Evolutionary conservation across 305 asterid genomes (phyloP), one percentile per base, ranked within the genome.

Genomic region (Solanum chacoense): DNA sequence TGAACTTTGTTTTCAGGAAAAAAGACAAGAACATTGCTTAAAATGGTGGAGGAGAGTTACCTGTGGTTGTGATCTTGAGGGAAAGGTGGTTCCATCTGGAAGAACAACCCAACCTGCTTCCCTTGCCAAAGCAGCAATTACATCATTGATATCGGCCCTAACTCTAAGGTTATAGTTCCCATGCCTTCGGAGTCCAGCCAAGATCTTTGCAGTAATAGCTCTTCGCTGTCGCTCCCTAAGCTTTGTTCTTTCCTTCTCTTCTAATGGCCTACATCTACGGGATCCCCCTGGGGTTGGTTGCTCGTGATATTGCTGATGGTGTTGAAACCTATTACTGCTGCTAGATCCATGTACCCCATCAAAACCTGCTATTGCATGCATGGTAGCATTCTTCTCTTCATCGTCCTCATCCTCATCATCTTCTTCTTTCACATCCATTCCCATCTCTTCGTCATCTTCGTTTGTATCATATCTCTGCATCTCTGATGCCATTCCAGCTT

Each of bases 31-130:
- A 31, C 45, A 50, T 11, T 29, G 87, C 87, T 67, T 35, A 88
- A 55, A 80, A 28, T 67, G 78, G 45, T 38, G 90, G 59, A 74
- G 31, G 59, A 79, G 42, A 89, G 76, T 29, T 38, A n/a, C 37
- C 38, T 76, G 87, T 94, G 96, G 98, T 98, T 94, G 99, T 38
- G 95, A 90, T 91, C 93, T 94, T 88, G 99, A 92, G 90, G 98
- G 99, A 87, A 93, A 96, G 85, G 98, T 97, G 90, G 99, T 97
- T 85, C 99, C 99, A 93, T 97, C 99, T 20, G 99, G 99, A 92
- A 95, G 98, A 93, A 96, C 99, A 87, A 95, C 98, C 99, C 98
- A 97, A 72, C 99, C 99, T 26, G 99, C 99, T 94, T 97, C 99
- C 95, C 98, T 94, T 77, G 99, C 99, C 96, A 97, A 94, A 90